These are phyloP conservation scores for Cystobasidium pallidum DNA, from an alignment of 1,284 basidiomycete species.

Conservation along the genomic window DNA sequence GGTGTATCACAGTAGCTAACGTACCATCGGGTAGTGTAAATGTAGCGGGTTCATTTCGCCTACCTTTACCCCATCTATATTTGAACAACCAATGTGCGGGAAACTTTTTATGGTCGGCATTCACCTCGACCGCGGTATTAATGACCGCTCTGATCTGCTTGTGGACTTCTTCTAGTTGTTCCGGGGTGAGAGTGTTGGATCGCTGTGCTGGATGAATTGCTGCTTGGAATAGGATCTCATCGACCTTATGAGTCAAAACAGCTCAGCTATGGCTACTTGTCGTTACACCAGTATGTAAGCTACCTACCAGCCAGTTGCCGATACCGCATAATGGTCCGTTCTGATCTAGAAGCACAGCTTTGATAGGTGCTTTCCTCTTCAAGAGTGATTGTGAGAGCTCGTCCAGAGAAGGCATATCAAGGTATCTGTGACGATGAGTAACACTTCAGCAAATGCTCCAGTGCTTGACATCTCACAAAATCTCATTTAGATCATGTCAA, in stretches of 20 bases:
- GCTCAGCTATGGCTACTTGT: too few relatives aligned
- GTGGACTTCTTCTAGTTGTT: constrained; percentile 65
- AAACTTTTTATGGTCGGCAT: constrained; percentile 73
- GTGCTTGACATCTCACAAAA: not conserved
- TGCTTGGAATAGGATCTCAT: constrained; percentile 79
- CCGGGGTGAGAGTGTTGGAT: constrained; percentile 64
- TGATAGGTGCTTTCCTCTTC: constrained; percentile 71
- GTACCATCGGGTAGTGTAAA: constrained; percentile 60
- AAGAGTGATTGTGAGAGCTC: constrained; percentile 63
- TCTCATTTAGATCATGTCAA: not conserved
- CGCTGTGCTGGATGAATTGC: constrained; percentile 74
- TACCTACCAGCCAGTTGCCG: constrained; percentile 68
- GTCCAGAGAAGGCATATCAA: constrained; percentile 68
- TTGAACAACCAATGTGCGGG: constrained; percentile 73
- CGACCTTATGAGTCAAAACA: constrained; percentile 55
- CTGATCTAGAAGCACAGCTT: constrained; percentile 78
- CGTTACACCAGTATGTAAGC: too few relatives aligned
- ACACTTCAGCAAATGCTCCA: constrained; percentile 60
- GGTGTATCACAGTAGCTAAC: constrained; percentile 72
- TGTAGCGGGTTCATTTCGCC: constrained; percentile 60
- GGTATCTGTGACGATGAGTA: constrained; percentile 72
- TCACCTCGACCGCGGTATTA: constrained; percentile 67
- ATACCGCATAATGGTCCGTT: constrained; percentile 61
- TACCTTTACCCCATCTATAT: constrained; percentile 74
- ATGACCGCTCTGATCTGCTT: constrained; percentile 66